Evolutionary conservation across 129 eudicot genomes (phyloP).

Genomic region (Deinandra increscens): DNA sequence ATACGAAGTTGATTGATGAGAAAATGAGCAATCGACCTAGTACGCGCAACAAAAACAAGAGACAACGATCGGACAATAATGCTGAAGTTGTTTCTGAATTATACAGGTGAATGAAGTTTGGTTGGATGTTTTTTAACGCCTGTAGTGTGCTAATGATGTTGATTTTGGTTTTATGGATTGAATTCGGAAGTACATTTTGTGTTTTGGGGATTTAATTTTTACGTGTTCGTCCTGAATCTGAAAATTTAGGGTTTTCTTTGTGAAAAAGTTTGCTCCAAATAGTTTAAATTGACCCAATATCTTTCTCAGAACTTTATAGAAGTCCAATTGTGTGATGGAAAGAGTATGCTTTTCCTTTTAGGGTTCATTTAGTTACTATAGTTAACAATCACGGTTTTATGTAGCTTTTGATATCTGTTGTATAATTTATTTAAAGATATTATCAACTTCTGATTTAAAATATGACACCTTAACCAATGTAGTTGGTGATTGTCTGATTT

Average conservation of each 20-base stretch:
- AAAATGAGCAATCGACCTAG: conserved; percentile 61
- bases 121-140: not conserved
- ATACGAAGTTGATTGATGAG: conserved; percentile 24
- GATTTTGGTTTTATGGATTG: conserved; percentile 6
- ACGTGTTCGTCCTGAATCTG: not conserved
- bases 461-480: not conserved
- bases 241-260: not conserved
- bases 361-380: not conserved
- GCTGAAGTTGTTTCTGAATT: conserved; percentile 51
- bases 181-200: conserved; percentile 19
- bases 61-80: conserved; percentile 71
- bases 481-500: conserved; percentile 3
- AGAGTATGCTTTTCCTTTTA: not conserved
- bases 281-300: conserved; percentile 9
- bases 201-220: conserved; percentile 17
- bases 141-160: conserved; percentile 14
- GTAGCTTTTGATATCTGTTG: not conserved
- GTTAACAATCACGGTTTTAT: not conserved
- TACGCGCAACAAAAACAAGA: conserved; percentile 78
- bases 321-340: conserved; percentile 8
- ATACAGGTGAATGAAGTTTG: conserved; percentile 51
- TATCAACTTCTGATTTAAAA: not conserved
- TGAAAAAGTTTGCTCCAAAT: conserved; percentile 7
- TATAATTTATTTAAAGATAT: not conserved
- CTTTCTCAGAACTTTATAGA: not conserved